Conservation (phyloP, 1,139 yeast genomes). For the Taphrina sp. region DNA sequence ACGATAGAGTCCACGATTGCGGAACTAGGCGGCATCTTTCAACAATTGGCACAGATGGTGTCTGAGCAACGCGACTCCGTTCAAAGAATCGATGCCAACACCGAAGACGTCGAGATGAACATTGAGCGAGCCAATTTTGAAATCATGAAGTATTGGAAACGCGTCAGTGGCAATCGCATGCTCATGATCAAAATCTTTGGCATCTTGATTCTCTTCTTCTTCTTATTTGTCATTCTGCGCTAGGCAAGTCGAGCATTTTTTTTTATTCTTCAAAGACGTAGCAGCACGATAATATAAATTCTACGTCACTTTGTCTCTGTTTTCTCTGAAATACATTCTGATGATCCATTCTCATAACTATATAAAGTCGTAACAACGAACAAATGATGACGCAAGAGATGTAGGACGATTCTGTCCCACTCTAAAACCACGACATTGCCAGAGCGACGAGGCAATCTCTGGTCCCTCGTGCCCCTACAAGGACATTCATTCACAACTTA, state of each 20-base stretch:
- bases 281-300: too few relatives aligned
- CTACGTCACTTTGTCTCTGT: too few relatives aligned
- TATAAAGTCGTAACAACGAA: too few relatives aligned
- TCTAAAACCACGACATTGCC: too few relatives aligned
- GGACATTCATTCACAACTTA: constrained; percentile 1
- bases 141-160: constrained; percentile 80
- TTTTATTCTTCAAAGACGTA: too few relatives aligned
- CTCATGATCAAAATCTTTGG: constrained; percentile 86
- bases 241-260: too few relatives aligned
- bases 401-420: too few relatives aligned
- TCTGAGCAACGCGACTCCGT: constrained; percentile 96
- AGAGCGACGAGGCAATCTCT: too few relatives aligned
- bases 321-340: too few relatives aligned
- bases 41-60: constrained; percentile 94
- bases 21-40: constrained; percentile 92
- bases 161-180: constrained; percentile 89
- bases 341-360: too few relatives aligned
- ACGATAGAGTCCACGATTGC: constrained; percentile 93
- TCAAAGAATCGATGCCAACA: constrained; percentile 85
- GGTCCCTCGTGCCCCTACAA: too few relatives aligned
- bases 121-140: constrained; percentile 94
- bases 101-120: constrained; percentile 86
- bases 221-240: constrained; percentile 40
- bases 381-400: too few relatives aligned
- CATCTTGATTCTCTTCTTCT: constrained; percentile 54